Base-by-base conservation (phyloP, 2,329 filamentous ascomycete genomes). In the Hymenotorrendiella dingleyae region DNA sequence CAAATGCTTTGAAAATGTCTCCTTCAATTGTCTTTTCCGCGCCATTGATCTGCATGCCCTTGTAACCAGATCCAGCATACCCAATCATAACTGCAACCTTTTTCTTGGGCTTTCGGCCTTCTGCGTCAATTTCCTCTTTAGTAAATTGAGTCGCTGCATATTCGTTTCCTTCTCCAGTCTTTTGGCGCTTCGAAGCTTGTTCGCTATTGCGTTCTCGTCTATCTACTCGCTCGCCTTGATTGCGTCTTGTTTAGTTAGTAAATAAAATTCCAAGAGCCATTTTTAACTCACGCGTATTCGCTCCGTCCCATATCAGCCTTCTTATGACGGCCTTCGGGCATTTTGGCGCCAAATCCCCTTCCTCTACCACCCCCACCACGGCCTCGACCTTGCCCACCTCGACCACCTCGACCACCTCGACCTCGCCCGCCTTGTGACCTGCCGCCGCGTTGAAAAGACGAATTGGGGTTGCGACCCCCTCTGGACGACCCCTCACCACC, bases 21-120 rank as follows among this genome's bases (percentile, higher is more conserved):
- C 91, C 86, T 68, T 98, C 93, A 51, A 98, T 97, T 0, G 91
- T 98, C 68, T 89, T 90, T 61, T 95, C 82, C 51, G 80, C 68
- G 56, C 73, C 73, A 63, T 83, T 82, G 61, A 98, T 85, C 68
- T 98, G 93, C 82, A 98, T 94, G 58, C 93, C 93, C 67, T 88
- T 90, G 72, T 98, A 98, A 12, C 93, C 93, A 8, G 88, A 95
- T 37, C 93, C 93, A 5, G 90, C 89, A 65, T 98, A 98, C 12
- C 93, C 93, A 55, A 98, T 82, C 71, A 97, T 71, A 23, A 98
- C 89, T 29, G 91, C 93, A 37, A 96, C 91, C 70, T 98, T 98
- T 65, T 86, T 82, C 74, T 98, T 98, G 19, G 93, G 93, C 43
- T 81, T 80, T 51, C 91, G 82, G 62, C 84, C 82, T 64, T 98